phyloP scores from a whole-genome alignment of 495 filamentous ascomycete genomes.

The Poronia punctata region DNA sequence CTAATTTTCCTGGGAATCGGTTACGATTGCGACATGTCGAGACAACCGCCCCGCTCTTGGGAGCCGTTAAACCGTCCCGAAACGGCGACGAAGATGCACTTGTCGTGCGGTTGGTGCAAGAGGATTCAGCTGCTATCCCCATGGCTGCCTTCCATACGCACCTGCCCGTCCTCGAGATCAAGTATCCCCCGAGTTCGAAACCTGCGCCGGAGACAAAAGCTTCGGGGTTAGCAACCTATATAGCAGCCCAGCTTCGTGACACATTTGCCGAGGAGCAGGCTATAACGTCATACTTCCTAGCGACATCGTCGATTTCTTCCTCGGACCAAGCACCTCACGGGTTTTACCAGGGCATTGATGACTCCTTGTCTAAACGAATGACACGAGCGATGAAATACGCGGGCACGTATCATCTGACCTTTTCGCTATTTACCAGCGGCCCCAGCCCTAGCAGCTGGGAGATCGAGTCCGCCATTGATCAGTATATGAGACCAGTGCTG shows the following conservation, averaged over 20 bases:
- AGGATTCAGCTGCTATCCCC: conserved; percentile 41
- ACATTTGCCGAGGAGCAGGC: conserved; percentile 87
- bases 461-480: conserved; percentile 72
- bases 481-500: conserved; percentile 77
- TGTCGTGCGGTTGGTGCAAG: conserved; percentile 59
- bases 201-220: conserved; percentile 62
- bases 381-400: conserved; percentile 85
- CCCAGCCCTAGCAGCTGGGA: conserved; percentile 82
- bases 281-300: conserved; percentile 75
- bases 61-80: conserved; percentile 19
- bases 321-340: conserved; percentile 40
- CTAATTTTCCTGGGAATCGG: conserved; percentile 88
- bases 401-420: conserved; percentile 90
- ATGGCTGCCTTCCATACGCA: conserved; percentile 59
- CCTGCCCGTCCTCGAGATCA: conserved; percentile 67
- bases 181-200: conserved; percentile 68
- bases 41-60: conserved; percentile 40
- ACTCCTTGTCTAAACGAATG: conserved; percentile 49
- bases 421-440: conserved; percentile 83
- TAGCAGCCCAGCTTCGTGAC: conserved; percentile 70
- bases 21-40: conserved; percentile 68
- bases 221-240: conserved; percentile 69
- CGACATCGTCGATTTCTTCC: conserved; percentile 44
- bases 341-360: conserved; percentile 33
- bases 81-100: conserved; percentile 40